These are phyloP conservation scores for Lophiostoma macrostomum DNA, from an alignment of 495 filamentous ascomycete species.

Conservation along the genomic window DNA sequence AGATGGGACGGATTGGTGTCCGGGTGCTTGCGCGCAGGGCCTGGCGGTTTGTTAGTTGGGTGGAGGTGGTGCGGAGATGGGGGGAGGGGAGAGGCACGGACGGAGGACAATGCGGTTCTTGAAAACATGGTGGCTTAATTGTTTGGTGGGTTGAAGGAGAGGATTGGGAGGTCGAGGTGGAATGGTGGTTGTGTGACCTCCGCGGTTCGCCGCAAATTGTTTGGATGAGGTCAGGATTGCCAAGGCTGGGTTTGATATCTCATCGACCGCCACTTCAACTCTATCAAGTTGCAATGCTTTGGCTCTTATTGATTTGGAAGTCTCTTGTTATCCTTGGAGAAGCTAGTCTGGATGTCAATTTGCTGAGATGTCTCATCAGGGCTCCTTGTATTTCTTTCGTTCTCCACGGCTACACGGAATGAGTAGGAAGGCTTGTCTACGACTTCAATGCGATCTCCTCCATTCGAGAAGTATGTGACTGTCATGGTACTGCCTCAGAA, in stretches of 20 bases:
- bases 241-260: not conserved
- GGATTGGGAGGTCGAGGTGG: not conserved
- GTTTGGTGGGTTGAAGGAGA: not conserved
- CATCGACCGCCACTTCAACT: too few species aligned
- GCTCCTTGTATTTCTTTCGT: too few species aligned
- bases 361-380: too few species aligned
- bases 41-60: constrained; percentile 11
- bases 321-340: too few species aligned
- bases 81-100: not conserved
- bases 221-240: constrained; percentile 12
- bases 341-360: too few species aligned
- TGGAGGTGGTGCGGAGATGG: not conserved
- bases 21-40: constrained; percentile 26
- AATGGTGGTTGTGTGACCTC: constrained; percentile 8
- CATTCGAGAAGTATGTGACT: too few species aligned
- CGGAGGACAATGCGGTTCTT: constrained; percentile 26
- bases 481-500: too few species aligned
- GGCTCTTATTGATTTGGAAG: too few species aligned
- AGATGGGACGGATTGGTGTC: constrained; percentile 16
- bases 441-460: too few species aligned
- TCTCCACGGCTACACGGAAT: too few species aligned
- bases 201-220: constrained; percentile 23
- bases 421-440: too few species aligned
- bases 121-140: constrained; percentile 24
- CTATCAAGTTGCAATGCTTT: too few species aligned